These are phyloP conservation scores for Nannizzia gypsea DNA, from an alignment of 2,329 filamentous ascomycete genomes.

Conservation along the genomic window DNA sequence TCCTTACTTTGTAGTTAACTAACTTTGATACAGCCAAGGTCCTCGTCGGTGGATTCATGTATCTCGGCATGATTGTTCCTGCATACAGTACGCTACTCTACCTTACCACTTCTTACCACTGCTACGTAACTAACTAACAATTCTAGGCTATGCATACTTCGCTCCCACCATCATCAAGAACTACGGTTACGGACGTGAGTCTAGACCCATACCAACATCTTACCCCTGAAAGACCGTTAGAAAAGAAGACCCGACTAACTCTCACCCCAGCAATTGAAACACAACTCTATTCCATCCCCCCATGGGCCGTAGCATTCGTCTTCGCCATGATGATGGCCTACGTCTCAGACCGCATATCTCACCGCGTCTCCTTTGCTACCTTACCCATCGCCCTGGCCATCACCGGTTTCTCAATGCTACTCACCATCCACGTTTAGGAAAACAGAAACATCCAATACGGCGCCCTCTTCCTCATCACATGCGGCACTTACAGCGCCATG, in stretches of 20 bases:
- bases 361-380: conserved; percentile 64
- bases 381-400: conserved; percentile 58
- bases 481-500: conserved; percentile 77
- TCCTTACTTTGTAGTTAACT: too few relatives aligned
- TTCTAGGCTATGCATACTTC: conserved; percentile 57
- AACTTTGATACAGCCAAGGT: conserved; percentile 42
- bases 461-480: conserved; percentile 69
- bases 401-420: conserved; percentile 61
- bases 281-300: conserved; percentile 42
- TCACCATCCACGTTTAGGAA: conserved; percentile 51
- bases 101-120: not conserved
- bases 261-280: conserved; percentile 34
- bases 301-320: conserved; percentile 62
- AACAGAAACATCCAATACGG: conserved; percentile 59
- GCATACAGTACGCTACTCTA: conserved; percentile 45
- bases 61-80: conserved; percentile 66
- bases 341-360: conserved; percentile 56
- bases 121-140: conserved; percentile 6
- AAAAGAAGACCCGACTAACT: conserved; percentile 3
- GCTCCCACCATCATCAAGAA: conserved; percentile 57
- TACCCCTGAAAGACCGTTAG: not conserved
- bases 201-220: not conserved
- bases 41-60: conserved; percentile 66
- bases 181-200: conserved; percentile 47
- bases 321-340: conserved; percentile 66